These are phyloP conservation scores for Cryptosporidium xiaoi DNA, from an alignment of 169 alveolate species.

Conservation along the genomic window DNA sequence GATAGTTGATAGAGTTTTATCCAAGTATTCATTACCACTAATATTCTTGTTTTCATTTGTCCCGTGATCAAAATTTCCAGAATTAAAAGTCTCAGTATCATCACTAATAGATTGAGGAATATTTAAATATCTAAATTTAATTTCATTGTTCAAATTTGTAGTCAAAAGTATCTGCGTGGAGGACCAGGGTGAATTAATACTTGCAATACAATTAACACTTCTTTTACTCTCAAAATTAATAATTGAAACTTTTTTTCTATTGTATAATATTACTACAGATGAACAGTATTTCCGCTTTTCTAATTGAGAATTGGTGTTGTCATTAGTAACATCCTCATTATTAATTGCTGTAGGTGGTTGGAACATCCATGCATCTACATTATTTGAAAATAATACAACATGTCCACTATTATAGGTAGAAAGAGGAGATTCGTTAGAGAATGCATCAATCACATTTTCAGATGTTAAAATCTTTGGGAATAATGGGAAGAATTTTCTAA, in stretches of 20 bases:
- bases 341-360: constrained; percentile 39
- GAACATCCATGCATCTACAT: constrained; percentile 62
- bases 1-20: not conserved
- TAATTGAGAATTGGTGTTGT: too few relatives aligned
- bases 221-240: constrained; percentile 11
- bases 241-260: constrained; percentile 24
- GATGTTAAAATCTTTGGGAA: constrained; percentile 14
- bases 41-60: not conserved
- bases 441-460: constrained; percentile 28
- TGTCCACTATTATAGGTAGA: constrained; percentile 66
- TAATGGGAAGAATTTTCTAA: constrained; percentile 31
- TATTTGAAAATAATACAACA: constrained; percentile 2
- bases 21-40: not conserved
- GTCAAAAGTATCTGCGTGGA: constrained; percentile 30
- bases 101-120: constrained; percentile 11
- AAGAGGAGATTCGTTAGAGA: constrained; percentile 42
- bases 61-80: not conserved
- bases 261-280: constrained; percentile 13
- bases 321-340: not conserved
- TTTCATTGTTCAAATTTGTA: constrained; percentile 8
- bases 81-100: not conserved
- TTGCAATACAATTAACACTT: constrained; percentile 32
- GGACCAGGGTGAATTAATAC: constrained; percentile 68
- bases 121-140: constrained; percentile 33
- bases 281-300: not conserved